phyloP scores from a whole-genome alignment of 1,284 basidiomycete species.

The Ustilago xerochloae region DNA sequence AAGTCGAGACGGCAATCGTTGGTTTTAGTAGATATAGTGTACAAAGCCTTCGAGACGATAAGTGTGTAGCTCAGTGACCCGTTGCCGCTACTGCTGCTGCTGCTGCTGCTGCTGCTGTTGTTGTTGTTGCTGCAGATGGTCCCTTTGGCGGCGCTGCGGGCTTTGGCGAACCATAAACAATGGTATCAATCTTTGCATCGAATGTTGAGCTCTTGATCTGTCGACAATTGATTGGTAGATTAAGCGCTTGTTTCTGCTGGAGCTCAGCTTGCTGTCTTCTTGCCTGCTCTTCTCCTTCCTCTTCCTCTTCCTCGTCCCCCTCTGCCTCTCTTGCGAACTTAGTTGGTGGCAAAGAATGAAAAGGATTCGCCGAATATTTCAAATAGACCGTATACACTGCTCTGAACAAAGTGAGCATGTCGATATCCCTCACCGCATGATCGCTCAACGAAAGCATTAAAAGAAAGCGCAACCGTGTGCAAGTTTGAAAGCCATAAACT shows the following conservation, averaged over 20 bases:
- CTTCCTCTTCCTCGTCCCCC: background rate
- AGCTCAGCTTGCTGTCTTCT: conserved; percentile 11
- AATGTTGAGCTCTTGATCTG: conserved; percentile 37
- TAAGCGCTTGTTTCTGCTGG: conserved; percentile 17
- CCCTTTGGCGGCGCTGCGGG: background rate
- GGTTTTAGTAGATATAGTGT: too few species aligned
- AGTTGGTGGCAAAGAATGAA: conserved; percentile 46
- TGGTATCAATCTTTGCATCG: conserved; percentile 35
- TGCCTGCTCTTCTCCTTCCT: background rate
- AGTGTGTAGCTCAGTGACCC: too few species aligned
- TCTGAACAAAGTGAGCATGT: conserved; percentile 68
- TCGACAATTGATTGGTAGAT: conserved; percentile 24
- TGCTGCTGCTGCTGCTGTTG: background rate
- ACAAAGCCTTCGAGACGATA: too few species aligned
- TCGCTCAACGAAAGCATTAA: conserved; percentile 65
- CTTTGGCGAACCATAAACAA: conserved; percentile 15
- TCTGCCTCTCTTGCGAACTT: background rate
- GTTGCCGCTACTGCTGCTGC: background rate
- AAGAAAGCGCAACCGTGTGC: conserved; percentile 65
- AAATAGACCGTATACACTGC: conserved; percentile 68
- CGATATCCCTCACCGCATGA: conserved; percentile 66
- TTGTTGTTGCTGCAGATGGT: background rate
- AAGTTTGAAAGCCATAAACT: conserved; percentile 68
- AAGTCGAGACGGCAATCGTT: too few species aligned
- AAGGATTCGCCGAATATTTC: conserved; percentile 67